These are phyloP conservation scores for Pestalotiopsis sp. DNA, from an alignment of 2,329 filamentous ascomycete species.

Conservation along the genomic window DNA sequence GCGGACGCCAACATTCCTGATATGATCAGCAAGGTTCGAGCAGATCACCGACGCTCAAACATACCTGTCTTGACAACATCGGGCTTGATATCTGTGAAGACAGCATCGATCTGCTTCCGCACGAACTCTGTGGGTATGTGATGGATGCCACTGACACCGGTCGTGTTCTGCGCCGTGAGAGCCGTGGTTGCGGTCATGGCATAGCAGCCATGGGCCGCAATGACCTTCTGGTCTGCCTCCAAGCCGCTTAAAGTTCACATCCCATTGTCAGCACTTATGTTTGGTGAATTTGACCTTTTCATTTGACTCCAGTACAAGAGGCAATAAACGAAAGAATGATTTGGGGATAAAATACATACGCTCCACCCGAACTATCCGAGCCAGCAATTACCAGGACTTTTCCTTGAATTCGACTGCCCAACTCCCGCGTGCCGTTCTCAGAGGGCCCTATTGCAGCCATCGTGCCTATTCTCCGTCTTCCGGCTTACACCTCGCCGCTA, in stretches of 20 bases:
- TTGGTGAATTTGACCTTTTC: not conserved
- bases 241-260: slow-evolving; percentile 65
- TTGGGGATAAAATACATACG: slow-evolving; percentile 52
- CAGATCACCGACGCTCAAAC: slow-evolving; percentile 17
- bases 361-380: slow-evolving; percentile 75
- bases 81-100: slow-evolving; percentile 79
- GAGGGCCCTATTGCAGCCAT: not conserved
- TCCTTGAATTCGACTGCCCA: not conserved
- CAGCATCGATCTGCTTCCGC: slow-evolving; percentile 81
- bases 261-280: not conserved
- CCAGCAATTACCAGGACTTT: slow-evolving; percentile 69
- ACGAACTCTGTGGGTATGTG: slow-evolving; percentile 79
- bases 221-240: slow-evolving; percentile 94
- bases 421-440: not conserved
- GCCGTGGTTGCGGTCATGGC: slow-evolving; percentile 95
- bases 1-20: slow-evolving; percentile 81
- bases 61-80: slow-evolving; percentile 92
- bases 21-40: slow-evolving; percentile 14
- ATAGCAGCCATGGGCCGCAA: slow-evolving; percentile 90
- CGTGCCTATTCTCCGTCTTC: not conserved
- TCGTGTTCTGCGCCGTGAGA: slow-evolving; percentile 93
- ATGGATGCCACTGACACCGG: slow-evolving; percentile 81
- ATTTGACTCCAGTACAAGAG: too few species aligned
- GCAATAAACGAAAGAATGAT: not conserved
- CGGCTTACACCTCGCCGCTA: not conserved